Conservation (phyloP, 148 eudicot genomes). For the Suaeda aralocaspica region DNA sequence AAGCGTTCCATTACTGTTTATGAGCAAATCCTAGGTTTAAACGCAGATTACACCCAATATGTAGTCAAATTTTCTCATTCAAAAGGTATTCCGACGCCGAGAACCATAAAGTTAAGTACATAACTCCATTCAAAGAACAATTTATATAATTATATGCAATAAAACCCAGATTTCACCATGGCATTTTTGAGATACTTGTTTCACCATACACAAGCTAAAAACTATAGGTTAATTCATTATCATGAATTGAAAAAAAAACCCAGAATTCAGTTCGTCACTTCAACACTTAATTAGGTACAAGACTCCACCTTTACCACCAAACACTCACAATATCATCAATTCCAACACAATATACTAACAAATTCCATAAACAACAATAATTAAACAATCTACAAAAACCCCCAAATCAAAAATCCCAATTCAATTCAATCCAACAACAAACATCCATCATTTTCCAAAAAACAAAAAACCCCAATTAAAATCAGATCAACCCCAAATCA, state of each 20-base stretch:
- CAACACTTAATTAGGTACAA: not conserved
- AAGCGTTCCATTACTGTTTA: not conserved
- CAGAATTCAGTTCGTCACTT: constrained; percentile 2
- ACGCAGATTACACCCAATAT: not conserved
- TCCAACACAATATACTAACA: not conserved
- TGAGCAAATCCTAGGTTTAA: not conserved
- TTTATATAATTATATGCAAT: not conserved
- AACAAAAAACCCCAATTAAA: not conserved
- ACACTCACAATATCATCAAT: not conserved
- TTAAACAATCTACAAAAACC: not conserved
- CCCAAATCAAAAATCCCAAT: not conserved
- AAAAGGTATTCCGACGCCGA: not conserved
- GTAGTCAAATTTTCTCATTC: not conserved
- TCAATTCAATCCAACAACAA: not conserved
- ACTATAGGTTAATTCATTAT: not conserved
- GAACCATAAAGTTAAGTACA: not conserved
- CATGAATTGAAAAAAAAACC: not conserved
- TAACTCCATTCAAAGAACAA: not conserved
- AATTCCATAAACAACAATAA: not conserved
- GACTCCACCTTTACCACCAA: not conserved
- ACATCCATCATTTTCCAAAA: not conserved
- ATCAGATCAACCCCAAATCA: not conserved
- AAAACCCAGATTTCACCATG: not conserved
- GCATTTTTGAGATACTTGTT: not conserved
- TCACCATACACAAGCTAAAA: not conserved